phyloP scores from a whole-genome alignment of 345 rosid genomes.

The Citrus maxima region DNA sequence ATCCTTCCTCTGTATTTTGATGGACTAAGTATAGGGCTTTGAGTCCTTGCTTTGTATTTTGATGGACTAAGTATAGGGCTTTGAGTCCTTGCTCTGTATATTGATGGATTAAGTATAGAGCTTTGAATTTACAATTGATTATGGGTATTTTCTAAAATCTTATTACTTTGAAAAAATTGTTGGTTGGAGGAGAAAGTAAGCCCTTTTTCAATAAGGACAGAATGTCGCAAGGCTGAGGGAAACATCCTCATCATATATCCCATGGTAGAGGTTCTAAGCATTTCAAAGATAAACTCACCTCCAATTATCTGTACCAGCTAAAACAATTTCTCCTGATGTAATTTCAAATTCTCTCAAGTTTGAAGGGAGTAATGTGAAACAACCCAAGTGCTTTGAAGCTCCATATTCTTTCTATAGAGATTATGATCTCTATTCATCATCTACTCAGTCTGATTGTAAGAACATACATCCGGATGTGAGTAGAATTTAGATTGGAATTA shows the following conservation, averaged over 20 bases:
- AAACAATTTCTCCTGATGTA: background rate
- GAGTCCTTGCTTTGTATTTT: background rate
- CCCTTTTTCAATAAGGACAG: slow-evolving; percentile 14
- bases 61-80: too few species aligned
- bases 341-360: background rate
- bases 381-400: background rate
- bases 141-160: background rate
- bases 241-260: background rate
- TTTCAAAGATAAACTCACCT: background rate
- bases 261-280: background rate
- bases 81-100: background rate
- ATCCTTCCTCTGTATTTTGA: background rate
- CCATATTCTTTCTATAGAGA: too few species aligned
- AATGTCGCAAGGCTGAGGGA: slow-evolving; percentile 15
- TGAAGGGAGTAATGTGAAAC: background rate
- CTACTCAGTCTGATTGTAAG: background rate
- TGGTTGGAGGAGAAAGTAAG: slow-evolving; percentile 16
- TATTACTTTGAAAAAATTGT: background rate
- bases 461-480: background rate
- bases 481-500: background rate
- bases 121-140: background rate
- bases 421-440: background rate
- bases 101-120: too few species aligned
- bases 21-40: too few species aligned
- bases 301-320: slow-evolving; percentile 3